Evolutionary conservation across 2,329 filamentous ascomycete genomes (phyloP).

Genomic region (Sclerotinia borealis): DNA sequence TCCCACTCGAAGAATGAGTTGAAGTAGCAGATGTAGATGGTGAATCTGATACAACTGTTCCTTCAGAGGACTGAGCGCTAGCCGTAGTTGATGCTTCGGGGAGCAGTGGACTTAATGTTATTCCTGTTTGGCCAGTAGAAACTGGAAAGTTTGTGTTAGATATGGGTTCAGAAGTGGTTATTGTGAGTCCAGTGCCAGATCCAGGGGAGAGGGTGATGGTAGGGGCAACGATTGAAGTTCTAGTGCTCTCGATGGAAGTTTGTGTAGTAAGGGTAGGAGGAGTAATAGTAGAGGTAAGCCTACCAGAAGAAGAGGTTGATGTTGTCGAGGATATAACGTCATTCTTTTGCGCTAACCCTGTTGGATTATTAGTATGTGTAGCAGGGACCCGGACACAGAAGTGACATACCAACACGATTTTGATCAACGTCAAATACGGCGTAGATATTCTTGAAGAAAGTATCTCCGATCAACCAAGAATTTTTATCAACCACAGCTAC

Average conservation of each 20-base stretch:
- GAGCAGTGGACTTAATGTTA: not conserved
- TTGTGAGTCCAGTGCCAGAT: not conserved
- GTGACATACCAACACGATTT: conserved; percentile 51
- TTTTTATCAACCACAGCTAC: conserved; percentile 52
- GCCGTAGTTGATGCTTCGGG: not conserved
- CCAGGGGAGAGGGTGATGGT: not conserved
- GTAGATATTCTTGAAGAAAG: conserved; percentile 88
- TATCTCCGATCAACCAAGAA: conserved; percentile 77
- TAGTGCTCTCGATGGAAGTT: not conserved
- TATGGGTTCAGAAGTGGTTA: not conserved
- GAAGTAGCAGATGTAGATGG: not conserved
- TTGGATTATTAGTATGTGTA: not conserved
- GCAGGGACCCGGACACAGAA: not conserved
- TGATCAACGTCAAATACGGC: conserved; percentile 74
- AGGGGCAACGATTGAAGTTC: not conserved
- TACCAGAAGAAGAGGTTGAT: conserved; percentile 14
- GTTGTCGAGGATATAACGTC: not conserved
- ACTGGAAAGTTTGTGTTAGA: not conserved
- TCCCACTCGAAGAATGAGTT: not conserved
- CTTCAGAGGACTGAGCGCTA: not conserved
- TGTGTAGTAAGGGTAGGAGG: not conserved
- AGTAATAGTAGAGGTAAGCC: conserved; percentile 8
- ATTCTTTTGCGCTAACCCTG: conserved; percentile 12
- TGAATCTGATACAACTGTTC: not conserved
- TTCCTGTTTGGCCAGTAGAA: conserved; percentile 2